phyloP scores from a whole-genome alignment of 306 rosid species.

The Cucurbita moschata region DNA sequence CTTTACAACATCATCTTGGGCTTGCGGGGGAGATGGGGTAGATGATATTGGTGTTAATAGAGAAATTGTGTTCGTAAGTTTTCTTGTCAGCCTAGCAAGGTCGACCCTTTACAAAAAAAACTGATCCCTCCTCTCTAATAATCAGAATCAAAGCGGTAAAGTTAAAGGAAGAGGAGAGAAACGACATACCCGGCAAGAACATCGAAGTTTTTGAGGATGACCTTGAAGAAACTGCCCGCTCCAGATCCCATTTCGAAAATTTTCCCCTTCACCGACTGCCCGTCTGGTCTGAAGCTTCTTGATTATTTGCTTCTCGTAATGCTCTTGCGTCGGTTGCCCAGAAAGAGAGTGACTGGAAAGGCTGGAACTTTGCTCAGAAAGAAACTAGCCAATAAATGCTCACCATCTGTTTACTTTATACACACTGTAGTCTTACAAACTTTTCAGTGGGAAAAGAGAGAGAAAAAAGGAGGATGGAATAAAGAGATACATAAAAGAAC shows the following conservation, averaged over 20 bases:
- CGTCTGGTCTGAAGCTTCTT: not conserved
- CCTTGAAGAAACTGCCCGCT: constrained; percentile 57
- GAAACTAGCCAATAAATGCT: not conserved
- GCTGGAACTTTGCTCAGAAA: not conserved
- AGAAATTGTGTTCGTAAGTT: not conserved
- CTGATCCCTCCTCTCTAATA: not conserved
- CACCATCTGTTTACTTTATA: not conserved
- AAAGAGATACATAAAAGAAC: not conserved
- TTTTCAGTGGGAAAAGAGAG: not conserved
- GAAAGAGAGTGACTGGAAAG: not conserved
- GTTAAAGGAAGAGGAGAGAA: not conserved
- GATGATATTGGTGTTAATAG: not conserved
- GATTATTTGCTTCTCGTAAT: not conserved
- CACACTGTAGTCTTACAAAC: not conserved
- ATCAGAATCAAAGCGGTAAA: not conserved
- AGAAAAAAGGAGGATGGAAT: not conserved
- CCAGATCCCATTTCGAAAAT: constrained; percentile 63
- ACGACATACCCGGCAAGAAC: constrained; percentile 80
- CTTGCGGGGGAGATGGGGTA: not conserved
- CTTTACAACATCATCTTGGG: not conserved
- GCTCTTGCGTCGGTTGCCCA: not conserved
- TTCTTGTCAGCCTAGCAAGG: not conserved
- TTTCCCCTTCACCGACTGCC: not conserved
- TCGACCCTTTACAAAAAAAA: not conserved
- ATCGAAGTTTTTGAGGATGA: constrained; percentile 63